Base-by-base conservation (phyloP, 2,329 filamentous ascomycete genomes). In the Cercospora sp. region DNA sequence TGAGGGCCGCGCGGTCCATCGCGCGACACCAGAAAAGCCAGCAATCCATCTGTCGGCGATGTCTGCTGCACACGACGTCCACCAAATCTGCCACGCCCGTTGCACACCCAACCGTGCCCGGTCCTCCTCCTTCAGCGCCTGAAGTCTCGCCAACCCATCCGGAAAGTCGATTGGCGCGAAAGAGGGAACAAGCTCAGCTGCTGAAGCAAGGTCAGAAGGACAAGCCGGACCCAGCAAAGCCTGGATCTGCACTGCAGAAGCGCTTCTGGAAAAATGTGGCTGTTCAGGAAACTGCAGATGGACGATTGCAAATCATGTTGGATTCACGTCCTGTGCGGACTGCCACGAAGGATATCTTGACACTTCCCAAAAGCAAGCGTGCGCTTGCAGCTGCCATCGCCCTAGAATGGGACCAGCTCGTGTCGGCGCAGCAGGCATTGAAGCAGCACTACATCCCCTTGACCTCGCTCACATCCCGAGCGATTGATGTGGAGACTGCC, bases 261-360 rank as follows among this genome's bases (percentile, higher is more conserved):
- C 87, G 94, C 63, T 97, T 97, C 82, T 98, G 94, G 94, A 92
- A 91, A 79, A 87, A 95, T 77, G 92, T 95, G 1, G 79, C 85
- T 69, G 89, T 97, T 42, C 84, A 86, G 72, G 87, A 91, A 76
- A 85, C 86, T 9, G 82, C 89, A 79, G 84, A 84, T 63, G 85
- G 86, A 36, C 86, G 87, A 48, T 81, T 86, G 60, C 84, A 89
- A 70, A 84, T 98, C 65, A 84, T 90, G 73, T 89, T 98, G 71
- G 95, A 98, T 81, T 80, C 83, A 26, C 87, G 93, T 28, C 89
- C 93, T 3, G 87, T 99, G 69, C 89, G 94, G 69, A 93, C 91
- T 62, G 91, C 83, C 7, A 89, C 89, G 63, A 93, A 94, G 77
- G 77, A 86, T 48, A 83, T 92, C 70, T 83, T 99, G 74, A 87